Percentiles rank a stretch among this genome's conserved stretches.
Conservation (phyloP, 1,284 basidiomycete species). For the Chalciporus sp. region DNA sequence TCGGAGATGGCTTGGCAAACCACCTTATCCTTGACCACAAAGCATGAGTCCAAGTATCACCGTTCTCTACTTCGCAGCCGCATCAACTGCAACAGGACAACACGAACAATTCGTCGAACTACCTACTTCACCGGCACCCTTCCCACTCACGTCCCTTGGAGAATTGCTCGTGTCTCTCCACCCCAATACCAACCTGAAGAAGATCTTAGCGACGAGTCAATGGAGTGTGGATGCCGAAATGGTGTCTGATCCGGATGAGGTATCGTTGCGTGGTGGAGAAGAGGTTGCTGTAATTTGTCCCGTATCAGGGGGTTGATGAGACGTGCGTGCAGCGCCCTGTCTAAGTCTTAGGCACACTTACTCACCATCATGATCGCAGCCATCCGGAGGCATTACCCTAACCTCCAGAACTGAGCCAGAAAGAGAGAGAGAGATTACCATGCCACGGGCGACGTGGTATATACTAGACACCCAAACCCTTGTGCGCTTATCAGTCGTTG, state of each 20-base stretch:
- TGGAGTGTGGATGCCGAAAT: slow-evolving; percentile 84
- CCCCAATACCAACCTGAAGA: slow-evolving; percentile 50
- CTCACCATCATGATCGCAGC: too few species aligned
- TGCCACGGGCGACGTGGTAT: not conserved
- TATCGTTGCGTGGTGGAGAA: slow-evolving; percentile 68
- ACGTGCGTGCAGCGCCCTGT: not conserved
- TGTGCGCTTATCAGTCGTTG: not conserved
- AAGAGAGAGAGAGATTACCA: too few species aligned
- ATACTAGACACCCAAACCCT: not conserved
- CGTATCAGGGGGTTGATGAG: slow-evolving; percentile 70
- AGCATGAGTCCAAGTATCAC: slow-evolving; percentile 43
- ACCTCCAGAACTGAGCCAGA: too few species aligned
- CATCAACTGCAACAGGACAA: slow-evolving; percentile 66
- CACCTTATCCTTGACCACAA: too few species aligned
- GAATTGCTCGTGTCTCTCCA: slow-evolving; percentile 53
- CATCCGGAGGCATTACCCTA: too few species aligned
- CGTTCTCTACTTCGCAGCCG: slow-evolving; percentile 81
- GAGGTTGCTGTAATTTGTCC: slow-evolving; percentile 82
- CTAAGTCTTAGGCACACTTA: too few species aligned
- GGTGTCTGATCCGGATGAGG: slow-evolving; percentile 59
- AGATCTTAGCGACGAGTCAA: slow-evolving; percentile 58
- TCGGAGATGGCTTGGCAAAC: not conserved
- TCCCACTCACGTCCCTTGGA: slow-evolving; percentile 56
- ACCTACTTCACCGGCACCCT: slow-evolving; percentile 45
- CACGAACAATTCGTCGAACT: slow-evolving; percentile 52